Percentiles rank a stretch among this genome's conserved stretches.
Evolutionary conservation across 371 early-diverging fungal species (phyloP).

Genomic region (Mucor irregularis): DNA sequence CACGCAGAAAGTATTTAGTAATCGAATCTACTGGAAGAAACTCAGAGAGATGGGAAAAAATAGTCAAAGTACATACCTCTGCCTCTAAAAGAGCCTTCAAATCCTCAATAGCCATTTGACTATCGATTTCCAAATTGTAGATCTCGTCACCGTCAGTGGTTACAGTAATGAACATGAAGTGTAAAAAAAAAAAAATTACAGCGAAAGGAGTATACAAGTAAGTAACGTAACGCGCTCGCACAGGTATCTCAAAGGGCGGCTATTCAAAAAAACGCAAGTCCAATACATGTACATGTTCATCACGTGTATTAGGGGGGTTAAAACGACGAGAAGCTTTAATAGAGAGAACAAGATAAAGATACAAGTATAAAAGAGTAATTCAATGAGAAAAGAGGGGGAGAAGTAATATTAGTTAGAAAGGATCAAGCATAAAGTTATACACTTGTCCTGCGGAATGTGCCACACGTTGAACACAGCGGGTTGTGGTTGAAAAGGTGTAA

Average conservation of each 20-base stretch:
- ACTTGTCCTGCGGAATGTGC: conserved; percentile 36
- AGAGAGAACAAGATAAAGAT: too few species aligned
- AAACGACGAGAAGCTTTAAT: too few species aligned
- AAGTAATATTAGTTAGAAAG: conserved; percentile 22
- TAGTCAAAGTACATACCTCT: conserved; percentile 53
- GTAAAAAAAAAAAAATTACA: background rate
- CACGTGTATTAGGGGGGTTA: too few species aligned
- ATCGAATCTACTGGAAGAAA: background rate
- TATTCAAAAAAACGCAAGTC: background rate
- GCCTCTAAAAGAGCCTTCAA: conserved; percentile 82
- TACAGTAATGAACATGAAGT: conserved; percentile 59
- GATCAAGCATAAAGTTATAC: conserved; percentile 46
- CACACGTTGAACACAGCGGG: conserved; percentile 28
- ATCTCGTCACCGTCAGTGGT: conserved; percentile 66
- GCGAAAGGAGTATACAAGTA: background rate
- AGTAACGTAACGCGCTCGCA: background rate
- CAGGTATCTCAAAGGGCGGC: too few species aligned
- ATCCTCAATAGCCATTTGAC: conserved; percentile 80
- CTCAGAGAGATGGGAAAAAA: too few species aligned
- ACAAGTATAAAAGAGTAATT: too few species aligned
- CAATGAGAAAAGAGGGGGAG: too few species aligned
- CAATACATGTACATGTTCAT: background rate
- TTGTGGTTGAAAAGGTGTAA: conserved; percentile 31
- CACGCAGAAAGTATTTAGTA: background rate
- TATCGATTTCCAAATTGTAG: conserved; percentile 75